phyloP scores from a whole-genome alignment of 2,329 filamentous ascomycete genomes.

The Emmonsia crescens region DNA sequence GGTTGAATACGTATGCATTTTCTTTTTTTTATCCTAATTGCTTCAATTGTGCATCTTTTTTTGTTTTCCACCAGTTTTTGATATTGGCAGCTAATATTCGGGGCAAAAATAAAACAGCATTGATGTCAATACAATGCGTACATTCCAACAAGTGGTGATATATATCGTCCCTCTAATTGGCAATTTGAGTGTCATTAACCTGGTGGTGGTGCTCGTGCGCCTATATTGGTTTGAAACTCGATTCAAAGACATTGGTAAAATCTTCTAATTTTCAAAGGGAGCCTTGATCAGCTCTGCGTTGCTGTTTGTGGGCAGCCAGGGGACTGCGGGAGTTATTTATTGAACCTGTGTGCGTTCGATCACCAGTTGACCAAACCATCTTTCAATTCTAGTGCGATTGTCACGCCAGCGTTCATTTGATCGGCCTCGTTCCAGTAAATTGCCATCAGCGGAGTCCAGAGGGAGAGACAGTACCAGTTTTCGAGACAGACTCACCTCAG shows the following conservation, averaged over 20 bases:
- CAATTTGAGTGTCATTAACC: slow-evolving; percentile 42
- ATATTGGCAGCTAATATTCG: background rate
- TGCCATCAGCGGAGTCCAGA: background rate
- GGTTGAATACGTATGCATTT: slow-evolving; percentile 38
- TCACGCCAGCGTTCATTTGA: background rate
- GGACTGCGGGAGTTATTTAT: background rate
- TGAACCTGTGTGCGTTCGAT: background rate
- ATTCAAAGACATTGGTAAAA: slow-evolving; percentile 30
- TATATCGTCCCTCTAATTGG: slow-evolving; percentile 43
- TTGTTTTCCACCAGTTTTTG: background rate
- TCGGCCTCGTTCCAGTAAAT: background rate
- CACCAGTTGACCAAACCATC: background rate
- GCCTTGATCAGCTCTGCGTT: background rate
- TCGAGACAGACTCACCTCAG: background rate
- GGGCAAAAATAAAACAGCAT: slow-evolving; percentile 25
- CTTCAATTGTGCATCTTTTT: background rate
- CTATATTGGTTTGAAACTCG: slow-evolving; percentile 41
- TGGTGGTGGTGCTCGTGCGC: slow-evolving; percentile 38
- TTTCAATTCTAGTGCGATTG: background rate
- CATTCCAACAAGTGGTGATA: slow-evolving; percentile 43
- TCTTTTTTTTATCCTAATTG: background rate
- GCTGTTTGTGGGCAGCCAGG: background rate
- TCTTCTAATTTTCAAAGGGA: background rate
- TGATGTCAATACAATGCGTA: slow-evolving; percentile 39
- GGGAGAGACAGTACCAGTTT: background rate